phyloP scores from a whole-genome alignment of 2,329 filamentous ascomycete species.

The Thielaviopsis populi region DNA sequence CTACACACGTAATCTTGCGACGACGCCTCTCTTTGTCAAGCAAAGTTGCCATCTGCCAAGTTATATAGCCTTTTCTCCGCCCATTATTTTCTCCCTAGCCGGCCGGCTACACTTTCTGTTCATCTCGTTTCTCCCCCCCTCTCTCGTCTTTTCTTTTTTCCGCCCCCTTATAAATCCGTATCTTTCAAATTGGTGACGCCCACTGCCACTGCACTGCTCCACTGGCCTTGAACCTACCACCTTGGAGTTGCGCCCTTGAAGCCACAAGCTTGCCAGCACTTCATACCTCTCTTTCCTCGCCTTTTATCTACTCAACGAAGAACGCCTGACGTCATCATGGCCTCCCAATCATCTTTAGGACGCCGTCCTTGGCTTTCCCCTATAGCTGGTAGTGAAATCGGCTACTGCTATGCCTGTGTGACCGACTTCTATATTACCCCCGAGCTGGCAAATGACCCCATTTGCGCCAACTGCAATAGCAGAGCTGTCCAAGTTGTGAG shows the following conservation, averaged over 20 bases:
- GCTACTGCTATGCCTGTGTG: conserved; percentile 72
- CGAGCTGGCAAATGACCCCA: conserved; percentile 47
- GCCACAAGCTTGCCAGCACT: neutral
- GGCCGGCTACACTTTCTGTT: neutral
- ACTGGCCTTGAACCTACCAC: neutral
- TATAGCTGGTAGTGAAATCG: conserved; percentile 21
- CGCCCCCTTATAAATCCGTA: neutral
- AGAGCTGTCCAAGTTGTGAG: conserved; percentile 79
- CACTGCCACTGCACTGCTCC: neutral
- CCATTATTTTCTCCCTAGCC: no score
- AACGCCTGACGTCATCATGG: conserved; percentile 7
- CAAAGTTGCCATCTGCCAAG: neutral
- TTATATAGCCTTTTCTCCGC: neutral
- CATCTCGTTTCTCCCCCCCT: neutral
- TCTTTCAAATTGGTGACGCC: neutral
- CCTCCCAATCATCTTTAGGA: neutral
- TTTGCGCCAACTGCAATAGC: conserved; percentile 61
- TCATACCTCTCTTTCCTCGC: neutral
- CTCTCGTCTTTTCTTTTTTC: neutral
- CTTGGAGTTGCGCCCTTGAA: no score
- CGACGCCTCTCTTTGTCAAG: neutral
- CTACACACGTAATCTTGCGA: neutral
- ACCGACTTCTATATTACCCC: conserved; percentile 57
- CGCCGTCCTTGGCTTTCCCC: neutral
- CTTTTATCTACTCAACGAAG: neutral